Evolutionary conservation across 345 rosid species (phyloP).

Genomic region (Clarkia xantiana): DNA sequence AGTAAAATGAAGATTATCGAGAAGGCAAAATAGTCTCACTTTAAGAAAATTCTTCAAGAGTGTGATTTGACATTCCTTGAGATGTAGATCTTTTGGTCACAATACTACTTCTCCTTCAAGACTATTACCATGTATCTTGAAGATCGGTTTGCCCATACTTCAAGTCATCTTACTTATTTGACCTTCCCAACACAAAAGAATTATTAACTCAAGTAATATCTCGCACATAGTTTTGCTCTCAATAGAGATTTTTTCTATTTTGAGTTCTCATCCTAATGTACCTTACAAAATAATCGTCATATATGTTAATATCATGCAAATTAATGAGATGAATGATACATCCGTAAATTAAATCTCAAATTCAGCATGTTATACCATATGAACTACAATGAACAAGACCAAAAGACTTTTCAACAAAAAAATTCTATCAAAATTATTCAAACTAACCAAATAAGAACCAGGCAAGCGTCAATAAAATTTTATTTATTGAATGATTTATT

Average conservation of each 20-base stretch:
- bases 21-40: too few relatives aligned
- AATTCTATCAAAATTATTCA: too few relatives aligned
- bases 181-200: too few relatives aligned
- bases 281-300: slow-evolving; percentile 31
- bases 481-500: too few relatives aligned
- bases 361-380: too few relatives aligned
- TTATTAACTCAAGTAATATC: not conserved
- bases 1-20: too few relatives aligned
- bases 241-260: slow-evolving; percentile 56
- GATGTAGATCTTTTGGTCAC: slow-evolving; percentile 58
- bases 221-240: slow-evolving; percentile 63
- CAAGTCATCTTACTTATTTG: too few relatives aligned
- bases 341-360: not conserved
- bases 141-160: too few relatives aligned
- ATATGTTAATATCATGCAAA: not conserved
- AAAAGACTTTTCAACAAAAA: too few relatives aligned
- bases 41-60: slow-evolving; percentile 69
- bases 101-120: slow-evolving; percentile 44
- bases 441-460: too few relatives aligned
- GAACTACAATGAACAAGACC: too few relatives aligned
- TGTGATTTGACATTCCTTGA: slow-evolving; percentile 90
- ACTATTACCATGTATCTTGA: slow-evolving; percentile 35
- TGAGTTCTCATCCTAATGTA: slow-evolving; percentile 39
- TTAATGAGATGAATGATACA: not conserved
- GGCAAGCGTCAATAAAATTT: too few relatives aligned